Conservation (phyloP, 306 rosid species). For the Senna siamea region DNA sequence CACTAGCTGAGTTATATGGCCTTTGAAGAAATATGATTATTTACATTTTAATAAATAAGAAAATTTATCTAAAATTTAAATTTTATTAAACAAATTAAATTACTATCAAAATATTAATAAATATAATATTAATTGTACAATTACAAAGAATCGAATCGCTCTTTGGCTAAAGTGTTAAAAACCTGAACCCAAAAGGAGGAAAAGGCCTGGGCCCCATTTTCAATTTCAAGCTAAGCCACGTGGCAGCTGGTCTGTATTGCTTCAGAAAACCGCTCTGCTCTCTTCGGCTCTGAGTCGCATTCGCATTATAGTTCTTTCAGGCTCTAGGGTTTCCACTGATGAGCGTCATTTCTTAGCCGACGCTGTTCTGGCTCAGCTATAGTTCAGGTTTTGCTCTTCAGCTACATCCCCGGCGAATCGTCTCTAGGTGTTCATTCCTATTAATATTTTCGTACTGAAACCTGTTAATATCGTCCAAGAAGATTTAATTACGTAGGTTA, state of each 20-base stretch:
- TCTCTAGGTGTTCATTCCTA: neutral
- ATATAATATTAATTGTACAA: no score
- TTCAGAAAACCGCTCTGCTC: neutral
- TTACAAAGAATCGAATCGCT: no score
- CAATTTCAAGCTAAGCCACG: neutral
- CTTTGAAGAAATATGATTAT: no score
- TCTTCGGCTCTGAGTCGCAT: neutral
- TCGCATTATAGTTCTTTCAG: neutral
- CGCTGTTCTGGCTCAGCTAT: slow-evolving; percentile 1
- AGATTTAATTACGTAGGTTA: neutral
- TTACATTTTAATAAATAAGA: no score
- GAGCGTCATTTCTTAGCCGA: neutral
- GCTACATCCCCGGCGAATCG: neutral
- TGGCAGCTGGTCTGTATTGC: neutral
- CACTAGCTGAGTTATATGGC: no score
- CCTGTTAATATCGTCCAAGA: neutral
- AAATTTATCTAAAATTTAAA: no score
- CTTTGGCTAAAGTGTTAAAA: no score
- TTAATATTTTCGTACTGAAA: neutral
- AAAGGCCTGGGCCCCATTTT: neutral
- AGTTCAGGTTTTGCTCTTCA: neutral
- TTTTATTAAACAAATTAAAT: no score
- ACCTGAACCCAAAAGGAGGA: neutral
- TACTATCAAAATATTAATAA: no score
- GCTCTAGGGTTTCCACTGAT: slow-evolving; percentile 1